Conservation (phyloP, 257 asterid species). For the Nicotiana paniculata region DNA sequence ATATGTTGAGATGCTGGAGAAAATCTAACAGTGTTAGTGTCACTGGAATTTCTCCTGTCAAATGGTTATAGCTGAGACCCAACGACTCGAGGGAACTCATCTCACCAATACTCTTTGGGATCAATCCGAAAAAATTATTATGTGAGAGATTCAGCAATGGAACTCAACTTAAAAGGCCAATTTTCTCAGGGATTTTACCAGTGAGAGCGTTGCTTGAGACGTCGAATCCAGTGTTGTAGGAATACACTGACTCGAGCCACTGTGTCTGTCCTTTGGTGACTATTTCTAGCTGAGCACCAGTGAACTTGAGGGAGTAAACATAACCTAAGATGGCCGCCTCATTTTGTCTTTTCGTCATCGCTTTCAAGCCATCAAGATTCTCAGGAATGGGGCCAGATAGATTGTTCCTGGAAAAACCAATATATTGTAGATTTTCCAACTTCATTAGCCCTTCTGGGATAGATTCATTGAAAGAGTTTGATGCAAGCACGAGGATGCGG, state of each 20-base stretch:
- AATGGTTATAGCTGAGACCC: background rate
- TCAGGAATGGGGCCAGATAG: conserved; percentile 12
- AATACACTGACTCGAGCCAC: background rate
- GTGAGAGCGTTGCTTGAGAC: background rate
- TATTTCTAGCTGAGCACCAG: conserved; percentile 8
- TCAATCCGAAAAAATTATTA: background rate
- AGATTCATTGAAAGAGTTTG: conserved; percentile 6
- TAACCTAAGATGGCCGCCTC: background rate
- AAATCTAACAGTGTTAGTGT: background rate
- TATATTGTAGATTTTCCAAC: conserved; percentile 5
- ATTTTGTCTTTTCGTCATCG: background rate
- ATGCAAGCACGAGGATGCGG: background rate
- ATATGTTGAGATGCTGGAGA: background rate
- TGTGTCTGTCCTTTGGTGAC: conserved; percentile 6
- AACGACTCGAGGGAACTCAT: conserved; percentile 9
- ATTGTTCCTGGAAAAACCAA: background rate
- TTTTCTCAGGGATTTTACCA: background rate
- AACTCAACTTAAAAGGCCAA: background rate
- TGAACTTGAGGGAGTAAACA: background rate
- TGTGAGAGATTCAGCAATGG: background rate
- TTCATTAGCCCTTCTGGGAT: conserved; percentile 1
- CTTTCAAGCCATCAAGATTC: conserved; percentile 2
- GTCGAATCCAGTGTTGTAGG: conserved; percentile 1
- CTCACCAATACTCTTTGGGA: background rate
- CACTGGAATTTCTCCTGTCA: conserved; percentile 6